phyloP scores from a whole-genome alignment of 305 asterid genomes.

The Solanum aculeatissimum region DNA sequence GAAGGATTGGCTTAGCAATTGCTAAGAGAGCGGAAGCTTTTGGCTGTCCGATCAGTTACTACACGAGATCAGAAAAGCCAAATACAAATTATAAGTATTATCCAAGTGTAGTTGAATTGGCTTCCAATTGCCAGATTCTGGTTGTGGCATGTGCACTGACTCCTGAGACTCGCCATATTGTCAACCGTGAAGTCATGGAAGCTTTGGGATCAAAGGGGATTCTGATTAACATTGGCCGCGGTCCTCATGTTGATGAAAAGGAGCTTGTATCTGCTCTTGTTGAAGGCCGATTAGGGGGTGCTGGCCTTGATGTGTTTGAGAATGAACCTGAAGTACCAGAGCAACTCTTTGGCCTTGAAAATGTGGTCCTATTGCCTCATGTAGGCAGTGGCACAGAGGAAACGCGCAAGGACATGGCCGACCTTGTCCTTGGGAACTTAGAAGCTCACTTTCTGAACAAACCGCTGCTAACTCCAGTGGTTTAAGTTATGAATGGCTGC shows the following conservation, averaged over 20 bases:
- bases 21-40: constrained; percentile 79
- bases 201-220: constrained; percentile 82
- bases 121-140: constrained; percentile 71
- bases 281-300: constrained; percentile 89
- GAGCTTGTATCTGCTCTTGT: constrained; percentile 72
- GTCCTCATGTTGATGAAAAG: constrained; percentile 84
- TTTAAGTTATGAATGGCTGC: constrained; percentile 18
- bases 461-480: constrained; percentile 72
- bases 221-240: constrained; percentile 80
- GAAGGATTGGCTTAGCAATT: constrained; percentile 70
- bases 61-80: constrained; percentile 65
- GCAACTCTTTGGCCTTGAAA: constrained; percentile 70
- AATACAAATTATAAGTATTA: constrained; percentile 45
- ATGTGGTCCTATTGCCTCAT: constrained; percentile 75
- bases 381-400: constrained; percentile 77
- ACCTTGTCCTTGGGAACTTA: constrained; percentile 73
- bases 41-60: constrained; percentile 66
- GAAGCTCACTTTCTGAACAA: constrained; percentile 75
- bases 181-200: constrained; percentile 61
- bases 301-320: constrained; percentile 86
- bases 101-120: constrained; percentile 44
- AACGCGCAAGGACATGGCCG: constrained; percentile 72
- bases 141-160: constrained; percentile 75
- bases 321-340: constrained; percentile 82
- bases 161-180: constrained; percentile 57